Conservation (phyloP, 2,329 filamentous ascomycete species). For the Cladophialophora exuberans region DNA sequence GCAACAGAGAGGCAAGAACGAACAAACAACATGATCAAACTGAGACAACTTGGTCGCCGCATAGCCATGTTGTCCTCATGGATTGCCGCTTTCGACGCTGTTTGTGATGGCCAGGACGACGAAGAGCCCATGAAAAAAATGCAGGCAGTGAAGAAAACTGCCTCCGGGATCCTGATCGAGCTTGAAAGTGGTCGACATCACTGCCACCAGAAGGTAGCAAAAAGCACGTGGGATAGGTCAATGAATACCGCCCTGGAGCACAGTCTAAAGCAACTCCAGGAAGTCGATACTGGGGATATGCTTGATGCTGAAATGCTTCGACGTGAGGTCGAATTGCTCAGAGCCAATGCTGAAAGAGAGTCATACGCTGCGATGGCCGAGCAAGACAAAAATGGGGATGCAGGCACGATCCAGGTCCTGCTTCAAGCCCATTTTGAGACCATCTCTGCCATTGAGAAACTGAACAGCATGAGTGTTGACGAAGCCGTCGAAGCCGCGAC, state of each 20-base stretch:
- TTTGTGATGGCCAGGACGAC: constrained; percentile 72
- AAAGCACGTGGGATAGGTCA: constrained; percentile 81
- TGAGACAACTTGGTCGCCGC: constrained; percentile 80
- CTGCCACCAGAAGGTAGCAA: constrained; percentile 80
- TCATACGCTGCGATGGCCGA: constrained; percentile 76
- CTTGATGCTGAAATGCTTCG: constrained; percentile 72
- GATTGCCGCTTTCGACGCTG: constrained; percentile 86
- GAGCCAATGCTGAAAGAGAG: constrained; percentile 79
- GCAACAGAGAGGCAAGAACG: constrained; percentile 77
- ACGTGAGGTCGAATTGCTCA: constrained; percentile 84
- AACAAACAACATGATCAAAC: constrained; percentile 75
- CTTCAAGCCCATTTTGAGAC: constrained; percentile 92
- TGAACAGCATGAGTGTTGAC: constrained; percentile 78
- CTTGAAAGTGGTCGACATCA: constrained; percentile 89
- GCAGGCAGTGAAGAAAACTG: constrained; percentile 79
- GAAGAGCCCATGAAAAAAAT: constrained; percentile 70
- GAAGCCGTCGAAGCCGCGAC: constrained; percentile 82
- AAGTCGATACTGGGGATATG: constrained; percentile 67
- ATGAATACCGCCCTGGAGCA: constrained; percentile 88
- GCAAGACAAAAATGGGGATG: constrained; percentile 79
- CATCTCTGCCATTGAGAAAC: constrained; percentile 78
- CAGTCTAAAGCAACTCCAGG: constrained; percentile 75
- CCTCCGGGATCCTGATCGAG: constrained; percentile 84
- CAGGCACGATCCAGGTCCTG: constrained; percentile 76
- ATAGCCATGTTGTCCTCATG: constrained; percentile 86